phyloP scores from a whole-genome alignment of 1,284 basidiomycete species.

The Ganoderma boninense region DNA sequence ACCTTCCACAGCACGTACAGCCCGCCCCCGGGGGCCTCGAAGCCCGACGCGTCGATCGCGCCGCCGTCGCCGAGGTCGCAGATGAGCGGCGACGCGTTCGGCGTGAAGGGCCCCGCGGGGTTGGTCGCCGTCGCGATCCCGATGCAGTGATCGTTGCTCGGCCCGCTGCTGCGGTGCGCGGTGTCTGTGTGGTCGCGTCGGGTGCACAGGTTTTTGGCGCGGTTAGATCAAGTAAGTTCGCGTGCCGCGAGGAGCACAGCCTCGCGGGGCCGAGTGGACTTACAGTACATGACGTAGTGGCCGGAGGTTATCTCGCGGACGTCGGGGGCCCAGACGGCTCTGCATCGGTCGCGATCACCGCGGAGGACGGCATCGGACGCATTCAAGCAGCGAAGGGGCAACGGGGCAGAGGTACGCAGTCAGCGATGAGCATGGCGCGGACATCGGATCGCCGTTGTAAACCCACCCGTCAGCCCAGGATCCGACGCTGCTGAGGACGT shows the following conservation, averaged over 20 bases:
- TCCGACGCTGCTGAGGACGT: constrained; percentile 1
- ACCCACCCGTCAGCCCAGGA: constrained; percentile 1
- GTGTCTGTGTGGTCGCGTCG: constrained; percentile 17
- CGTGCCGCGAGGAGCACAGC: not conserved
- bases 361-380: not conserved
- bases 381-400: not conserved
- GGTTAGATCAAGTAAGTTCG: not conserved
- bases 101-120: constrained; percentile 33
- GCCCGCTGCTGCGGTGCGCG: constrained; percentile 18
- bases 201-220: constrained; percentile 11
- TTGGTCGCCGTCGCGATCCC: constrained; percentile 31
- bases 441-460: too few species aligned
- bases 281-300: constrained; percentile 20
- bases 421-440: not conserved
- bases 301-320: constrained; percentile 14
- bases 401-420: not conserved
- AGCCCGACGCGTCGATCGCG: constrained; percentile 36
- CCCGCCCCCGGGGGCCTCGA: constrained; percentile 30
- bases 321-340: constrained; percentile 14
- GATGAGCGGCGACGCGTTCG: constrained; percentile 27
- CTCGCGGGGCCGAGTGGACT: not conserved
- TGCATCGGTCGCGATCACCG: not conserved
- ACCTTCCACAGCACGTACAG: not conserved
- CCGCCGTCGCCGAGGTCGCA: constrained; percentile 34
- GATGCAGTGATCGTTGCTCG: constrained; percentile 25